phyloP scores from a whole-genome alignment of 2,329 filamentous ascomycete genomes.

The Neopestalotiopsis rosae region DNA sequence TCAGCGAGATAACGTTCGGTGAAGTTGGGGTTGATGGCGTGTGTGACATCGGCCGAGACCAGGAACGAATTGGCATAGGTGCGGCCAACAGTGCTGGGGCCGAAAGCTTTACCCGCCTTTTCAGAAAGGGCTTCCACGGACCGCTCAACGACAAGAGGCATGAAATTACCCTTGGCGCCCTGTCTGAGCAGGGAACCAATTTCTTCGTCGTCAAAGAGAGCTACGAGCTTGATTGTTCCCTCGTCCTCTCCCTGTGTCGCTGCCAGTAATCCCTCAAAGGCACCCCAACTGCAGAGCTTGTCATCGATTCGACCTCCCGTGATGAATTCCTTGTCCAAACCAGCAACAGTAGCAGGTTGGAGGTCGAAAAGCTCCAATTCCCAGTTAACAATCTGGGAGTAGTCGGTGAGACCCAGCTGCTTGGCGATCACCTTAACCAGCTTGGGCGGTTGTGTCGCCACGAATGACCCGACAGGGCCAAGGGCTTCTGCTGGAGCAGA shows the following conservation, averaged over 20 bases:
- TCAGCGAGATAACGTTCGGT: constrained; percentile 79
- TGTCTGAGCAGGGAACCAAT: constrained; percentile 91
- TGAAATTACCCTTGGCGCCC: constrained; percentile 88
- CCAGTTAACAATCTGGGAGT: constrained; percentile 87
- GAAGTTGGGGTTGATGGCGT: constrained; percentile 96
- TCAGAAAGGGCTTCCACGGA: constrained; percentile 70
- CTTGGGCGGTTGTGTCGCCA: constrained; percentile 81
- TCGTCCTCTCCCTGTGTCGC: constrained; percentile 62
- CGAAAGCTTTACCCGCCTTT: constrained; percentile 44
- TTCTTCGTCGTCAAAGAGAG: constrained; percentile 97
- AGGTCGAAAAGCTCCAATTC: constrained; percentile 94
- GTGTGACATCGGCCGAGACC: constrained; percentile 89
- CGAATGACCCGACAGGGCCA: constrained; percentile 74
- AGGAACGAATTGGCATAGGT: constrained; percentile 94
- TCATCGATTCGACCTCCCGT: constrained; percentile 96
- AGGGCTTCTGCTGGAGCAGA: constrained; percentile 49
- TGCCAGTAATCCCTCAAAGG: constrained; percentile 81
- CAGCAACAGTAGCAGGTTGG: constrained; percentile 83
- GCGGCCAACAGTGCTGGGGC: constrained; percentile 71
- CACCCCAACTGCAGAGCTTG: constrained; percentile 95
- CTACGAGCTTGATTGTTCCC: constrained; percentile 84
- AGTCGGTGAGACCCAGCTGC: constrained; percentile 76
- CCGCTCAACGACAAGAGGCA: constrained; percentile 81
- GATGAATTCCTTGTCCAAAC: constrained; percentile 91
- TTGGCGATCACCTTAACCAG: constrained; percentile 83